Evolutionary conservation across 73 alveolate species (phyloP), one percentile per base, ranked within the genome.

Genomic region (Paramecium tetraurelia): DNA sequence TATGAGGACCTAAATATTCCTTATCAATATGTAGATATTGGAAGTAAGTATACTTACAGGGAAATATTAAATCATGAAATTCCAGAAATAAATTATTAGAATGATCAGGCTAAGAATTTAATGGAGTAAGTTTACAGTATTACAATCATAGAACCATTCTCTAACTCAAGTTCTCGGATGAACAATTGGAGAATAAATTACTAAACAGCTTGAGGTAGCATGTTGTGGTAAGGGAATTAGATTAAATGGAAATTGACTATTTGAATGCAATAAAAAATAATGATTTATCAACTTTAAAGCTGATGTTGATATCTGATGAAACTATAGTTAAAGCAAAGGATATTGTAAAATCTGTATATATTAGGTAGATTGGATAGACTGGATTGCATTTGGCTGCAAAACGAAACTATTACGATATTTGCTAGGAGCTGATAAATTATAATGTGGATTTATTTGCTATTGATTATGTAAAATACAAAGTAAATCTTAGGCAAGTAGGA

Each of bases 331-430:
- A 80, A 24, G n/a, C 27, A 2, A 9, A 46, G 10, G 90, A 80
- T 80, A 18, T 22, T 35, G 59, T 72, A 36, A 31, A 12, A 1
- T 40, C 10, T 40, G 10, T 7, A 48, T 48, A 72, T 72, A 16
- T 8, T 31, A n/a, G 3, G 5, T 33, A 24, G 70, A 24, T 43
- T 10, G 90, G 90, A 4, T 80, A 80, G 18, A 80, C 90, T 10
- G 76, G 63, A 18, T 80, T 80, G 50, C 90, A 80, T 80, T 80
- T 33, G 71, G 90, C 90, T 0, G 90, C 90, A 3, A 80, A 80
- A 44, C 2, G 75, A 27, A 80, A 80, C 18, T 44, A 41, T 63
- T 80, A 80, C 46, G 90, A 80, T 22, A 44, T 80, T 8, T 80
- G 90, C 31, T 41, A 24, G 40, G 90, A 80, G 57, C 31, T 80